Conservation (phyloP, 495 filamentous ascomycete species). For the Aspergillus ostianus region DNA sequence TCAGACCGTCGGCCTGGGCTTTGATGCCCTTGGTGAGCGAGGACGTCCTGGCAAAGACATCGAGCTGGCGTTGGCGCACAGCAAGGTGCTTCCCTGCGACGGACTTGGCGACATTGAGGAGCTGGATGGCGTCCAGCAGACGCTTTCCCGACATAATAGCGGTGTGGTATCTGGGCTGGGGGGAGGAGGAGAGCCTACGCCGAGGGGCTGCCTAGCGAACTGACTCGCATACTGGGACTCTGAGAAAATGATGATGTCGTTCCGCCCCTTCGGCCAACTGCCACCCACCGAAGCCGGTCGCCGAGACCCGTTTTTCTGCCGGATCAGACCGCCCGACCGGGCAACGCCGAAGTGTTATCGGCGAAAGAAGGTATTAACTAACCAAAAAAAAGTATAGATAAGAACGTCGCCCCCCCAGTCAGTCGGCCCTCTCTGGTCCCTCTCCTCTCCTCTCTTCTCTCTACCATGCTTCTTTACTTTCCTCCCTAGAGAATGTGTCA, state of each 20-base stretch:
- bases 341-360: slow-evolving; percentile 8
- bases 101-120: slow-evolving; percentile 72
- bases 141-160: slow-evolving; percentile 62
- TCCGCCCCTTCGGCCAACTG: background rate
- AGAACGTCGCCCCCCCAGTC: background rate
- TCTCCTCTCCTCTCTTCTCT: background rate
- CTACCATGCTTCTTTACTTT: background rate
- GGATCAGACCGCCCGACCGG: slow-evolving; percentile 13
- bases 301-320: slow-evolving; percentile 22
- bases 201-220: background rate
- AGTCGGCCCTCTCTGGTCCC: background rate
- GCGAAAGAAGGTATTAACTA: slow-evolving; percentile 4
- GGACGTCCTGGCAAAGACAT: slow-evolving; percentile 74
- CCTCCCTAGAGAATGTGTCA: slow-evolving; percentile 7
- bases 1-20: slow-evolving; percentile 60
- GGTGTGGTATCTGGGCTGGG: background rate
- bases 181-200: too few relatives aligned
- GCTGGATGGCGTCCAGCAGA: slow-evolving; percentile 74
- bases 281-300: slow-evolving; percentile 5
- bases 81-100: slow-evolving; percentile 78
- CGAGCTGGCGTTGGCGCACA: slow-evolving; percentile 72
- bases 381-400: slow-evolving; percentile 9
- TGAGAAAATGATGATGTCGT: background rate
- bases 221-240: background rate
- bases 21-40: slow-evolving; percentile 68